A percentile compares a stretch with the other conserved stretches of the same genome.
These are phyloP conservation scores for Alternaria conjuncta DNA, from an alignment of 2,329 filamentous ascomycete genomes.

Conservation along the genomic window DNA sequence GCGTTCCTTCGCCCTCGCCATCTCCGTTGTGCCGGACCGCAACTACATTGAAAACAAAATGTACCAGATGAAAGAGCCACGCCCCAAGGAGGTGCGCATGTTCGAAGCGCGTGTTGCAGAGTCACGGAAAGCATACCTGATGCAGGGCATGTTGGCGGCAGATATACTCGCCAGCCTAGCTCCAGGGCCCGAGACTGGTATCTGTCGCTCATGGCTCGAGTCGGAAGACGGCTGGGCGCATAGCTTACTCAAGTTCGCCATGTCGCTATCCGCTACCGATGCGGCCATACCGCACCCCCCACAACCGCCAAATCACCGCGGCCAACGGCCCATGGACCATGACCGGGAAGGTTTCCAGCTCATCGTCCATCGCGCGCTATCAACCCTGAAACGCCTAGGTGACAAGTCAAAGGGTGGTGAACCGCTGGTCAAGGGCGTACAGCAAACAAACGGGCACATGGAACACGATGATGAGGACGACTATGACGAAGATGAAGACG, in stretches of 20 bases:
- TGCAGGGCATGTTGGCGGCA: slow-evolving; percentile 89
- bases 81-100: slow-evolving; percentile 43
- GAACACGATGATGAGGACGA: slow-evolving; percentile 28
- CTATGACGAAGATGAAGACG: slow-evolving; percentile 36
- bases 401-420: slow-evolving; percentile 52
- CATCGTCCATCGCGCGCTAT: slow-evolving; percentile 54
- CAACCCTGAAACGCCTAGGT: slow-evolving; percentile 55
- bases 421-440: slow-evolving; percentile 35
- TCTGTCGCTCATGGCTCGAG: slow-evolving; percentile 81
- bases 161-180: slow-evolving; percentile 83
- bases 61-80: slow-evolving; percentile 53
- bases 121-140: slow-evolving; percentile 83
- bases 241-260: slow-evolving; percentile 77
- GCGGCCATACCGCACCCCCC: slow-evolving; percentile 34
- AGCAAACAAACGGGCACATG: slow-evolving; percentile 34
- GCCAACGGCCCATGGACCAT: slow-evolving; percentile 42
- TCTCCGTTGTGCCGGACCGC: slow-evolving; percentile 81
- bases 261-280: slow-evolving; percentile 61
- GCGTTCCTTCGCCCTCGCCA: slow-evolving; percentile 82
- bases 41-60: slow-evolving; percentile 57
- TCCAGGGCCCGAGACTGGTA: slow-evolving; percentile 71
- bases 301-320: slow-evolving; percentile 37
- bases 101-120: slow-evolving; percentile 71
- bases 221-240: slow-evolving; percentile 84
- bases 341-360: slow-evolving; percentile 47